Evolutionary conservation across 1,284 basidiomycete species (phyloP).

Genomic region (Ceratobasidium sp.): DNA sequence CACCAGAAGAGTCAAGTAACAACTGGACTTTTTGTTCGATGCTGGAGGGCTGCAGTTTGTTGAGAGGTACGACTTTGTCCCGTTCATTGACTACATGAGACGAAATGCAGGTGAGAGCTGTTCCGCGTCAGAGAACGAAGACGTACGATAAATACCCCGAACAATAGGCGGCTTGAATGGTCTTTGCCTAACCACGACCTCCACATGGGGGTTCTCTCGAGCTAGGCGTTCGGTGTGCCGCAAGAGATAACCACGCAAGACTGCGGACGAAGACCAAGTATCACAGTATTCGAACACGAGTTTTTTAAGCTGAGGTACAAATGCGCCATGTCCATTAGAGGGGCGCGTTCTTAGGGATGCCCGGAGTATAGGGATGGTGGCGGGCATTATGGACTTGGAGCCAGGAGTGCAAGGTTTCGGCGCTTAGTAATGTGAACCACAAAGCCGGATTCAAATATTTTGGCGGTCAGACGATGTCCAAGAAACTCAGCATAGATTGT

Average conservation of each 20-base stretch:
- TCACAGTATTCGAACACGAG: constrained; percentile 86
- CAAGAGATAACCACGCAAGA: constrained; percentile 70
- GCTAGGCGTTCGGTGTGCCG: constrained; percentile 69
- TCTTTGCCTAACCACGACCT: constrained; percentile 77
- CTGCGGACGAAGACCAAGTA: constrained; percentile 74
- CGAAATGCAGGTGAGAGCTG: constrained; percentile 18
- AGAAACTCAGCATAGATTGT: not conserved
- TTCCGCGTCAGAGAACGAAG: constrained; percentile 43
- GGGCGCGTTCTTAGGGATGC: constrained; percentile 61
- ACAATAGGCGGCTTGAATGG: constrained; percentile 74
- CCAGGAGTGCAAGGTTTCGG: not conserved
- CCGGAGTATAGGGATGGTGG: constrained; percentile 42
- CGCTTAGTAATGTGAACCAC: constrained; percentile 29
- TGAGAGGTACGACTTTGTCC: constrained; percentile 79
- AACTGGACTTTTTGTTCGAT: constrained; percentile 78
- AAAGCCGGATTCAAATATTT: constrained; percentile 25
- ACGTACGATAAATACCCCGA: constrained; percentile 75
- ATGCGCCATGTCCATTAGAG: constrained; percentile 72
- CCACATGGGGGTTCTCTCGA: constrained; percentile 75
- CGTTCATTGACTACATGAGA: constrained; percentile 68
- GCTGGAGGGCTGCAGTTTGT: constrained; percentile 70
- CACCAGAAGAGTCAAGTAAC: constrained; percentile 82
- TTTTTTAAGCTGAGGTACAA: constrained; percentile 76
- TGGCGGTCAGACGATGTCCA: not conserved
- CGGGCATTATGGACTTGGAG: not conserved